A percentile compares a stretch with the other conserved stretches of the same genome.
phyloP scores from a whole-genome alignment of 192 early-diverging fungal species.

The Coemansia sp. region DNA sequence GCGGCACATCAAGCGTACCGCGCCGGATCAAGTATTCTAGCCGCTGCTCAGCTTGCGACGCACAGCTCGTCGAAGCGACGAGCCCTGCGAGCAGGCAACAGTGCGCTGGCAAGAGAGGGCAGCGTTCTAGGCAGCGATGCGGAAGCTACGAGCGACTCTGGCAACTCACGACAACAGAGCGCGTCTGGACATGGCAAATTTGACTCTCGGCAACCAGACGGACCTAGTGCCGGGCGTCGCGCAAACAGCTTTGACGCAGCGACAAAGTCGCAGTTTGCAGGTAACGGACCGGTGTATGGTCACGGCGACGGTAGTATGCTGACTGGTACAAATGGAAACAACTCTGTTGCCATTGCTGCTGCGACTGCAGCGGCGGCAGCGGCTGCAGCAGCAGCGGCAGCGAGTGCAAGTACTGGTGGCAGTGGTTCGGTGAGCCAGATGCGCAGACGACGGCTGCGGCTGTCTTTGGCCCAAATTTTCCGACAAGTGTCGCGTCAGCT shows the following conservation, averaged over 20 bases:
- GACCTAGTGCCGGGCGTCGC: slow-evolving; percentile 11
- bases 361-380: slow-evolving; percentile 22
- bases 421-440: slow-evolving; percentile 32
- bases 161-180: slow-evolving; percentile 4
- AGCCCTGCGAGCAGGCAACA: slow-evolving; percentile 10
- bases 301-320: slow-evolving; percentile 2
- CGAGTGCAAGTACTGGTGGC: slow-evolving; percentile 11
- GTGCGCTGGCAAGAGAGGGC: slow-evolving; percentile 7
- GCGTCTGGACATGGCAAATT: neutral
- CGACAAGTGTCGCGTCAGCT: slow-evolving; percentile 41
- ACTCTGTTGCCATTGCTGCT: neutral
- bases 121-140: slow-evolving; percentile 22
- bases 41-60: slow-evolving; percentile 16
- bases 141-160: slow-evolving; percentile 30
- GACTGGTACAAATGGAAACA: neutral
- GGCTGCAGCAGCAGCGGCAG: slow-evolving; percentile 27
- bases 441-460: slow-evolving; percentile 30
- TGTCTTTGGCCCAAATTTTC: slow-evolving; percentile 50
- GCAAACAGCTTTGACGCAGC: slow-evolving; percentile 50
- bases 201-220: neutral
- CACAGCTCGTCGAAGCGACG: slow-evolving; percentile 24
- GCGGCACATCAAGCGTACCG: slow-evolving; percentile 14
- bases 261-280: slow-evolving; percentile 6
- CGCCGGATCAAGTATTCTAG: slow-evolving; percentile 13
- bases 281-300: neutral